Base-by-base conservation (phyloP, 2,329 filamentous ascomycete genomes). In the Xylaria sp. region DNA sequence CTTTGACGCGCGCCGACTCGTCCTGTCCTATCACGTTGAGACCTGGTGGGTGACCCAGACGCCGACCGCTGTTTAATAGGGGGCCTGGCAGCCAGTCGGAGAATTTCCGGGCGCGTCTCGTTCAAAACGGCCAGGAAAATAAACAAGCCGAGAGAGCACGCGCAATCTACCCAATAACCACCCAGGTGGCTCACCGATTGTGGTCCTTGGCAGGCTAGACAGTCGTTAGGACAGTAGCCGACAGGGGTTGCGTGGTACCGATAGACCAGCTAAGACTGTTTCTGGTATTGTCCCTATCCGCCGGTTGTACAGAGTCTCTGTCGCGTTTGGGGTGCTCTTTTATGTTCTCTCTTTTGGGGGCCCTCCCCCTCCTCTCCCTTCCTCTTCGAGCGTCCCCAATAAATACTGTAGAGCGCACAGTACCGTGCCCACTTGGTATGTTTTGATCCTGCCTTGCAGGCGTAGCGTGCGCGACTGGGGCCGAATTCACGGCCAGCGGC, bases 11-110 rank as follows among this genome's bases (percentile, higher is more conserved):
- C 71, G 67, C 69, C 56, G 73, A 70, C 58, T 46, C 25, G 41
- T 46, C 36, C 62, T 72, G 62, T 61, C 75, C 72, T 76, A 75
- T 75, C 72, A 74, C 62, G 46, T 67, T 65, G 54, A 68, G 62
- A 68, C 66, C 68, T 69, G 62, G 68, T 62, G 71, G 64, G 67
- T 58, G 68, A 68, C 70, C 75, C 72, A 75, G 70, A 76, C 72
- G 71, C 68, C 71, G 68, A 71, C 75, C 69, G 70, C 72, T 66
- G 69, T 58, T 57, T 43, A 46, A n/a, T 41, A 52, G 54, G 59
- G 59, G 68, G 55, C 43, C 60, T 57, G 66, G 56, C 68, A 72
- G 61, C 75, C 75, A 75, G 70, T 77, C 75, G 74, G 76, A 71
- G 64, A 71, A 67, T 72, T 69, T 68, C 63, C 71, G 71, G 66